These are phyloP conservation scores for Thielaviopsis ethacetica DNA, from an alignment of 2,329 filamentous ascomycete species.

Conservation along the genomic window DNA sequence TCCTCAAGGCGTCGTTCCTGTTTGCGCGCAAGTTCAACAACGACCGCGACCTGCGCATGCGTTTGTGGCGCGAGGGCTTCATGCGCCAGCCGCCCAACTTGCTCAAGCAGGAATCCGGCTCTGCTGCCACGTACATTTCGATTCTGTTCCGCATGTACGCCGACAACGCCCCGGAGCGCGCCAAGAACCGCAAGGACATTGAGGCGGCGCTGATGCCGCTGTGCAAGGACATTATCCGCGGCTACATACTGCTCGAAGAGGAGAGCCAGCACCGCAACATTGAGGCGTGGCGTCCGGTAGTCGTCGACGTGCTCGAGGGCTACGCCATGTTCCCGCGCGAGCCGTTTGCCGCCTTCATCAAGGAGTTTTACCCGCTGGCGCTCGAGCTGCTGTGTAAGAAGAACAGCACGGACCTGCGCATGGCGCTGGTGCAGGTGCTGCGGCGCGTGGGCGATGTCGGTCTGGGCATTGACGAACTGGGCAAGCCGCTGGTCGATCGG, in stretches of 20 bases:
- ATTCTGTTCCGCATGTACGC: conserved; percentile 97
- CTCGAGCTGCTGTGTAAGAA: conserved; percentile 74
- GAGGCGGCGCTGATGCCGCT: conserved; percentile 86
- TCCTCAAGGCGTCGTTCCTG: conserved; percentile 89
- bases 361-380: conserved; percentile 70
- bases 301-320: conserved; percentile 90
- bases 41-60: conserved; percentile 87
- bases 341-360: conserved; percentile 65
- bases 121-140: conserved; percentile 83
- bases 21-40: conserved; percentile 97
- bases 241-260: conserved; percentile 75
- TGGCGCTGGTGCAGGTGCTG: conserved; percentile 61
- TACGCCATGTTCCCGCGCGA: conserved; percentile 68
- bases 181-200: conserved; percentile 63
- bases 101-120: conserved; percentile 88
- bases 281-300: conserved; percentile 88
- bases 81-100: conserved; percentile 99
- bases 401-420: conserved; percentile 60
- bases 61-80: conserved; percentile 92
- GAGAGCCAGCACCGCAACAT: conserved; percentile 97
- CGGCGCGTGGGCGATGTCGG: conserved; percentile 68
- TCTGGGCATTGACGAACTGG: conserved; percentile 34
- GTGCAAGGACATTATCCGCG: conserved; percentile 82
- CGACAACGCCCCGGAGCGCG: conserved; percentile 69
- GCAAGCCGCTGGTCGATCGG: conserved; percentile 23